Conservation (phyloP, 305 asterid genomes). For the Plantago coronopus region DNA sequence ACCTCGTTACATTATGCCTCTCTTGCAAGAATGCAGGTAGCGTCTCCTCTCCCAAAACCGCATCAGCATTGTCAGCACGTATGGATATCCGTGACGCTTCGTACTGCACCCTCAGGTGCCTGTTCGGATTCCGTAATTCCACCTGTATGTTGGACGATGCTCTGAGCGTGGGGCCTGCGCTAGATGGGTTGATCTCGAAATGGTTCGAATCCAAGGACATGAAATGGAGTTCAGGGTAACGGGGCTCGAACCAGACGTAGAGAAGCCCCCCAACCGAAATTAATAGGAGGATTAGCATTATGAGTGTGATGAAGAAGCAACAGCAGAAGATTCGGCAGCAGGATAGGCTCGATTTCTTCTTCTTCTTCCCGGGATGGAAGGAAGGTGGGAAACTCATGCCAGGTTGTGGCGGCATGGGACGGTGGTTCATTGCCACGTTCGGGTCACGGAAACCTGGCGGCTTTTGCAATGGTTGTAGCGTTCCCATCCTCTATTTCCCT, state of each 20-base stretch:
- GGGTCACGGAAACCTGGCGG: constrained; percentile 61
- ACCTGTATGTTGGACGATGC: constrained; percentile 24
- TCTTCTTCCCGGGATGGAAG: constrained; percentile 18
- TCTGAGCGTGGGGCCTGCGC: constrained; percentile 31
- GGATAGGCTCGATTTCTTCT: constrained; percentile 17
- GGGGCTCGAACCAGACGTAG: constrained; percentile 48
- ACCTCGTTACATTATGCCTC: constrained; percentile 26
- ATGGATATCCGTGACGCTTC: constrained; percentile 23
- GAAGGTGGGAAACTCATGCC: constrained; percentile 30
- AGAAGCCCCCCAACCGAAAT: constrained; percentile 27
- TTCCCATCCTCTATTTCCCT: constrained; percentile 28
- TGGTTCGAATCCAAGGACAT: constrained; percentile 33
- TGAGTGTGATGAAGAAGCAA: constrained; percentile 25
- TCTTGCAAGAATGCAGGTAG: constrained; percentile 42
- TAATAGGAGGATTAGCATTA: constrained; percentile 24
- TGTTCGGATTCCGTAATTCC: constrained; percentile 40
- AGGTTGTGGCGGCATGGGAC: constrained; percentile 19
- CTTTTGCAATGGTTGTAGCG: constrained; percentile 28
- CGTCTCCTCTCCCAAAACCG: constrained; percentile 32
- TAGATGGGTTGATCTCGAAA: constrained; percentile 24
- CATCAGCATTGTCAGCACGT: constrained; percentile 23
- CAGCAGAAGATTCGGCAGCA: constrained; percentile 45
- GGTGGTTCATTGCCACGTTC: constrained; percentile 20
- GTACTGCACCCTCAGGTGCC: constrained; percentile 31
- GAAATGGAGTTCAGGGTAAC: constrained; percentile 43